A percentile compares a stretch with the other conserved stretches of the same genome.
phyloP scores from a whole-genome alignment of 177 flowering plant species.

The Tripterygium wilfordii region DNA sequence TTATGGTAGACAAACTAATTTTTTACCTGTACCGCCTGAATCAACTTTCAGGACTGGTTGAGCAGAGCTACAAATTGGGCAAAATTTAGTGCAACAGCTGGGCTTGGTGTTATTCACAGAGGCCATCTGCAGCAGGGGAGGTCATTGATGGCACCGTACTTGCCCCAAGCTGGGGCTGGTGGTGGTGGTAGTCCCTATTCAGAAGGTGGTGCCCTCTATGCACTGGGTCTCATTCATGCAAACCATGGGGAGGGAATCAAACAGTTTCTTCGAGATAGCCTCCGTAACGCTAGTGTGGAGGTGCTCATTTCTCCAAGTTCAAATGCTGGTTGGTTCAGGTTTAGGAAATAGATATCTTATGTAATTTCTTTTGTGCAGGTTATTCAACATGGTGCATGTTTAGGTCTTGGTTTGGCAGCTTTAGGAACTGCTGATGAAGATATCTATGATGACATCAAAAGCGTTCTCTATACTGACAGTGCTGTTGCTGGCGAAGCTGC shows the following conservation, averaged over 20 bases:
- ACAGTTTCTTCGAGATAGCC: slow-evolving; percentile 82
- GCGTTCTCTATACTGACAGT: slow-evolving; percentile 79
- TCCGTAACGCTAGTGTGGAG: slow-evolving; percentile 82
- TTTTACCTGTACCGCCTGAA: too few relatives aligned
- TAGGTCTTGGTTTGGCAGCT: slow-evolving; percentile 92
- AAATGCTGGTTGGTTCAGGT: not conserved
- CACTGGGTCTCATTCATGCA: slow-evolving; percentile 89
- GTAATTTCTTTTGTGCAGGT: slow-evolving; percentile 44
- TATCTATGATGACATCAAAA: slow-evolving; percentile 79
- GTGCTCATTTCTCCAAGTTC: slow-evolving; percentile 23
- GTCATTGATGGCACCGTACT: slow-evolving; percentile 94
- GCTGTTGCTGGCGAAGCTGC: slow-evolving; percentile 99
- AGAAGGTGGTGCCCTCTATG: slow-evolving; percentile 95
- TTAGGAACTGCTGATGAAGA: slow-evolving; percentile 94
- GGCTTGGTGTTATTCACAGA: slow-evolving; percentile 87
- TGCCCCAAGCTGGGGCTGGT: slow-evolving; percentile 82
- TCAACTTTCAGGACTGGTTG: slow-evolving; percentile 70
- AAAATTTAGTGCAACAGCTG: slow-evolving; percentile 94
- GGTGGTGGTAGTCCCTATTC: slow-evolving; percentile 94
- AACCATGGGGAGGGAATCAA: slow-evolving; percentile 93
- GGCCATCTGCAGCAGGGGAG: slow-evolving; percentile 95
- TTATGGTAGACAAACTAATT: too few relatives aligned
- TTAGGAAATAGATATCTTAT: not conserved
- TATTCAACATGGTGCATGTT: slow-evolving; percentile 93
- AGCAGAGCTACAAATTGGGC: slow-evolving; percentile 98